Evolutionary conservation across 352 stramenopile genomes (phyloP), one percentile per base, ranked within the genome.

Genomic region (Phytophthora cactorum): DNA sequence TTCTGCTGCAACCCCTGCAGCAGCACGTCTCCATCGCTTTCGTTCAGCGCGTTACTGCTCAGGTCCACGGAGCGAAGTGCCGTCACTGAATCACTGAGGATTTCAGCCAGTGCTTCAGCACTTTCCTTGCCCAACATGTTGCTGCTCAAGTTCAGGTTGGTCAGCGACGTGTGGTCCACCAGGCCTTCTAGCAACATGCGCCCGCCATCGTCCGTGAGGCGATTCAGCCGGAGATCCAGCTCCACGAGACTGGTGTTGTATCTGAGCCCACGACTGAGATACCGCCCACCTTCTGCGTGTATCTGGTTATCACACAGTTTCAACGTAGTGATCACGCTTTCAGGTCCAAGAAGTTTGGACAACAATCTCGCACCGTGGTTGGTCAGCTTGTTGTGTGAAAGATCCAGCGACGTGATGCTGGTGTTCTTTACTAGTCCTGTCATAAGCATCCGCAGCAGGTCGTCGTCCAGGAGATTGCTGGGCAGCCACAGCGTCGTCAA

Each of bases 331-430:
- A 98, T 81, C 9, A 98, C 92, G 55, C 88, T 97, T 39, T 95
- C 82, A 9, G 88, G 84, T 0, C 89, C 93, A 5, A 98, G 86
- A 5, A 98, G 77, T 62, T 98, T 98, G 17, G 89, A 84, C 12
- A 98, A 63, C 53, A 98, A 64, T 27, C 93, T 77, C 17, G 91
- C 91, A 44, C 92, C 93, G 50, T 98, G 90, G 81, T 98, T 97
- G 0, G 91, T 97, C 63, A 98, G 94, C 68, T 97, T 97, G 70
- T 98, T 98, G 78, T 98, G 95, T n/a, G 89, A 96, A 1, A 98
- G 63, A 77, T 98, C 93, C 9, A 98, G 80, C 34, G 93, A 89
- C 7, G 93, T 98, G 58, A 98, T 96, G 9, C 92, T 98, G 29
- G 69, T 82, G 78, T 97, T 98, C 50, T 97, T 92, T 38, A 97